Base-by-base conservation (phyloP, 306 rosid genomes). In the Cotoneaster glaucophyllus region DNA sequence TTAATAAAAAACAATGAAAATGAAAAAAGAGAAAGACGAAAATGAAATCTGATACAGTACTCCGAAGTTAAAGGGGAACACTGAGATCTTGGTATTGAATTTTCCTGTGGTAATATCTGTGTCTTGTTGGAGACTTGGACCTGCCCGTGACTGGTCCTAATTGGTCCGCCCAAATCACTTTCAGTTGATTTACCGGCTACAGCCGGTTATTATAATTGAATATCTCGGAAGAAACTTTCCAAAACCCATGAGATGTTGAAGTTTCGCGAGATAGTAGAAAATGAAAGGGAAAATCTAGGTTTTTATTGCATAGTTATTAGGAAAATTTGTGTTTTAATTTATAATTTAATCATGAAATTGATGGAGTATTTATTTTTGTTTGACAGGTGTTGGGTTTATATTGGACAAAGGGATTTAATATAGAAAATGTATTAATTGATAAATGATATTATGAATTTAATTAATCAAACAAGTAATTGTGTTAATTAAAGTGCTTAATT, bases 41-140 rank as follows among this genome's bases (percentile, higher is more conserved):
- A 68, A 69, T 37, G 37, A 18, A 66, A 54, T 17, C 28, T 28
- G 52, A 31, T 28, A 70, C 50, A 8, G 62, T 44, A 25, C 70
- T 66, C 77, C 86, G 57, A 74, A 39, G 81, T 57, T 44, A 15
- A 70, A 74, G 78, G 72, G 78, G 32, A 79, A 59, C 76, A 74
- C 34, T 58, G 68, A 82, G 67, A 85, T 80, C 80, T 66, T 62
- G 19, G 79, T 67, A 58, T 41, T 73, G n/a, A n/a, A 57, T 25
- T 72, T 76, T 59, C 66, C 70, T 52, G 58, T 48, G 53, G 29
- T 65, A 53, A 69, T 57, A 73, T 85, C 82, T 77, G 26, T 79
- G 80, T 65, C 69, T 71, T 41, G 26, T 25, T 25, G 9, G 57
- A 17, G 18, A 59, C 56, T 77, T 74, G 67, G 70, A 74, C 56